Percentiles rank a stretch among this genome's conserved stretches.
Conservation (phyloP, 768 basidiomycete genomes). For the Lepiota venenata region DNA sequence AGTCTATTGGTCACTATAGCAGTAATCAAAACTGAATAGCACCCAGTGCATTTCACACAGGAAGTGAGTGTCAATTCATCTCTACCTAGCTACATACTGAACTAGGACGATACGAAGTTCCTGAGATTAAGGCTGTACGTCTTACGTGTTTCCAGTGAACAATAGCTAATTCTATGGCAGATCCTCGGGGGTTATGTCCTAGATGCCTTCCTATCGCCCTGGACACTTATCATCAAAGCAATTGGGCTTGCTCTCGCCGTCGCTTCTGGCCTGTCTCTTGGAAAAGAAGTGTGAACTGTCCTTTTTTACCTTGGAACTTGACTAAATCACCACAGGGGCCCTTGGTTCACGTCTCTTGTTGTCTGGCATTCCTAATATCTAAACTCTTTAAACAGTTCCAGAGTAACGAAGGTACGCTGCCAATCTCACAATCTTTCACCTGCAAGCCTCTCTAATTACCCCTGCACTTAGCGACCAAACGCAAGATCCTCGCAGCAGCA, state of each 20-base stretch:
- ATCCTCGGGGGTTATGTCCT: constrained; percentile 85
- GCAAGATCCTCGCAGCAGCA: constrained; percentile 78
- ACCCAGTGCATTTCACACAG: constrained; percentile 70
- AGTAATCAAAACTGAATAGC: constrained; percentile 1
- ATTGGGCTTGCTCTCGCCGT: constrained; percentile 81
- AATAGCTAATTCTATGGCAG: constrained; percentile 27
- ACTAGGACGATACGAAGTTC: constrained; percentile 39
- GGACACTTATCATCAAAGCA: constrained; percentile 84
- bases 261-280: constrained; percentile 80
- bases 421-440: background rate
- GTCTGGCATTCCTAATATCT: constrained; percentile 71
- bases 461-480: constrained; percentile 57
- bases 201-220: constrained; percentile 80
- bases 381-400: constrained; percentile 67
- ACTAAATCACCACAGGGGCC: constrained; percentile 51
- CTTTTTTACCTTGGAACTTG: constrained; percentile 4
- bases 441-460: background rate
- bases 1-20: constrained; percentile 20
- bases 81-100: constrained; percentile 3
- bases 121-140: constrained; percentile 75
- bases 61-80: constrained; percentile 47
- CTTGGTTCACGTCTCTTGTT: constrained; percentile 81
- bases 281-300: constrained; percentile 68
- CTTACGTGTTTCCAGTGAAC: background rate
- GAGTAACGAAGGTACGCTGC: constrained; percentile 64